Evolutionary conservation across 768 basidiomycete species (phyloP).

Genomic region (Tephrocybe sp.): DNA sequence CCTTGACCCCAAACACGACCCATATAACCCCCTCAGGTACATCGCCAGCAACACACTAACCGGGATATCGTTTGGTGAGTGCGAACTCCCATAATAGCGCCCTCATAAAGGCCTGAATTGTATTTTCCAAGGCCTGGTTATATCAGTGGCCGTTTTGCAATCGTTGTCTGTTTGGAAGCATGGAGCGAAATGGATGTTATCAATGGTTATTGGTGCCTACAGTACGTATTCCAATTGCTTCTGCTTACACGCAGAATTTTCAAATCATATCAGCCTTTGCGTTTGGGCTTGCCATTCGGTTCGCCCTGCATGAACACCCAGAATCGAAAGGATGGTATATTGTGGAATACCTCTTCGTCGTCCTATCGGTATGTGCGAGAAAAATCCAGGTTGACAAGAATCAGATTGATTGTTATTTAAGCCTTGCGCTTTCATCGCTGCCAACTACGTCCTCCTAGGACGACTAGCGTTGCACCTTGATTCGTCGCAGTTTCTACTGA

Average conservation of each 20-base stretch:
- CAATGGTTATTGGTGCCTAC: conserved; percentile 60
- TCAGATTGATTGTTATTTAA: conserved; percentile 17
- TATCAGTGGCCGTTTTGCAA: conserved; percentile 42
- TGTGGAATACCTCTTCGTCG: conserved; percentile 56
- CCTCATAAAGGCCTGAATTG: background rate
- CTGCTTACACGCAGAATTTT: background rate
- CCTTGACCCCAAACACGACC: conserved; percentile 49
- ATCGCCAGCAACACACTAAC: conserved; percentile 55
- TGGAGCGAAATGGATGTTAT: conserved; percentile 57
- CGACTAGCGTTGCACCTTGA: conserved; percentile 51
- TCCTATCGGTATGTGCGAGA: conserved; percentile 48
- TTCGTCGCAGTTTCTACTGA: conserved; percentile 44
- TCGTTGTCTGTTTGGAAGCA: conserved; percentile 39
- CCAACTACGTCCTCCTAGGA: conserved; percentile 65
- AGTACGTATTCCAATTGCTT: conserved; percentile 31
- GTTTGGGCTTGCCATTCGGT: conserved; percentile 53
- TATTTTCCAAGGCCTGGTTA: conserved; percentile 29
- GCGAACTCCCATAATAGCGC: too few species aligned
- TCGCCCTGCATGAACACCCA: conserved; percentile 51
- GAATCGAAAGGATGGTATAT: conserved; percentile 54
- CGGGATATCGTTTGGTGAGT: conserved; percentile 45
- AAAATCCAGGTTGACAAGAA: too few species aligned
- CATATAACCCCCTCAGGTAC: conserved; percentile 51
- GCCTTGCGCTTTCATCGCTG: conserved; percentile 76
- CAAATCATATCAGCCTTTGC: conserved; percentile 50